Percentiles rank a stretch among this genome's conserved stretches.
These are phyloP conservation scores for Bolboschoenoplectus hybrid DNA, from an alignment of 202 grass and related monocot genomes.

Conservation along the genomic window DNA sequence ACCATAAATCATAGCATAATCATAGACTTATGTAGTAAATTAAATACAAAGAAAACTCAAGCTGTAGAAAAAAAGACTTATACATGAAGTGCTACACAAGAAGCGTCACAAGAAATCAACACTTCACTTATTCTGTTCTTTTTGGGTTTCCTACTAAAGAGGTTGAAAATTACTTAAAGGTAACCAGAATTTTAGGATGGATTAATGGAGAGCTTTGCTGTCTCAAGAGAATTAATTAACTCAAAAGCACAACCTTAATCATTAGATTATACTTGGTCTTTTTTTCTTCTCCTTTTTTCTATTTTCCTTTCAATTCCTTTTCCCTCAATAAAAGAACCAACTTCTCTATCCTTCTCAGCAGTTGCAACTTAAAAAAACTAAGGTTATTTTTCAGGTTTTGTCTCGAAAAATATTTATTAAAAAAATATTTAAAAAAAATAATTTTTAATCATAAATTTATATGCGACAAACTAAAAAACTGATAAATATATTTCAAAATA, in stretches of 20 bases:
- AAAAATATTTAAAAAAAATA: no score
- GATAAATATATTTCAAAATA: no score
- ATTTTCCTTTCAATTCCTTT: neutral
- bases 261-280: conserved; percentile 15
- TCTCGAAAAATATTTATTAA: no score
- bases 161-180: conserved; percentile 24
- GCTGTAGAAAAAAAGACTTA: neutral
- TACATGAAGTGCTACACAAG: neutral
- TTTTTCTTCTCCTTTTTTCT: neutral
- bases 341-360: neutral
- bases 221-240: conserved; percentile 21
- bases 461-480: no score
- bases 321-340: conserved; percentile 27
- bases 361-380: neutral
- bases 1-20: no score
- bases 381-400: no score
- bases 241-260: conserved; percentile 34
- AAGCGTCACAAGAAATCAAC: conserved; percentile 17
- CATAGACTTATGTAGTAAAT: neutral
- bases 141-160: conserved; percentile 12
- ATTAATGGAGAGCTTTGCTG: conserved; percentile 17
- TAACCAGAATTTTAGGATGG: conserved; percentile 36
- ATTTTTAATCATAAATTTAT: no score
- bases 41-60: neutral
- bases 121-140: neutral